Evolutionary conservation across 2,329 filamentous ascomycete species (phyloP), one percentile per base, ranked within the genome.

Genomic region (Ascochyta koolunga): DNA sequence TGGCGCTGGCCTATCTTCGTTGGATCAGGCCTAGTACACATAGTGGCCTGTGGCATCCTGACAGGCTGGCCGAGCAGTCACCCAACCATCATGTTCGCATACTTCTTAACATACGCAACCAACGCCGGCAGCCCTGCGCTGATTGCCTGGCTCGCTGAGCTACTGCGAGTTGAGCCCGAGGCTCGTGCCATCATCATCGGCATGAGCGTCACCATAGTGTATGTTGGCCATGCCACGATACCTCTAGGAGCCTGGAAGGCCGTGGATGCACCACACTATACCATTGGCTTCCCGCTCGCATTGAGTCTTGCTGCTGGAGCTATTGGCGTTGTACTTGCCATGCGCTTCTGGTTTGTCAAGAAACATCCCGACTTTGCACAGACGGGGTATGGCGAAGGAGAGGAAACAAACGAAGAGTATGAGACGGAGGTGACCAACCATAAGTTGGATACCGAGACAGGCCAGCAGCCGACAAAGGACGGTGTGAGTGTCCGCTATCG

Each of bases 1-100:
- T 59, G 56, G 56, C 52, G 56, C 19, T 55, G 51, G 51, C 55
- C 51, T 3, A 54, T 58, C 10, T 58, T 50, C 41, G 43, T 51
- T 13, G 46, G 29, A n/a, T 50, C 53, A 6, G 49, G 43, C 2
- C 18, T 42, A 18, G 33, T 50, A 16, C 46, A 51, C 42, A 45
- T 56, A 5, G 13, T 48, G 1, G 32, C 51, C 7, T 56, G 53
- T 32, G 40, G 43, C 19, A 45, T 50, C 9, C 46, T 59, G 7
- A 29, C 56, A 13, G 53, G 39, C n/a, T 56, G 56, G 49, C 53
- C 53, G 0, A 32, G 13, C 24, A 52, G 35, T 10, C 46, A 49
- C 18, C 36, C 53, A 0, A 48, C 35, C 2, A 50, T 59, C 21
- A 53, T 59, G 41, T 50, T 52, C 39, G 45, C 49, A n/a, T 59